Evolutionary conservation across 2,329 filamentous ascomycete genomes (phyloP), one percentile per base, ranked within the genome.

Genomic region (Ilyonectria destructans): DNA sequence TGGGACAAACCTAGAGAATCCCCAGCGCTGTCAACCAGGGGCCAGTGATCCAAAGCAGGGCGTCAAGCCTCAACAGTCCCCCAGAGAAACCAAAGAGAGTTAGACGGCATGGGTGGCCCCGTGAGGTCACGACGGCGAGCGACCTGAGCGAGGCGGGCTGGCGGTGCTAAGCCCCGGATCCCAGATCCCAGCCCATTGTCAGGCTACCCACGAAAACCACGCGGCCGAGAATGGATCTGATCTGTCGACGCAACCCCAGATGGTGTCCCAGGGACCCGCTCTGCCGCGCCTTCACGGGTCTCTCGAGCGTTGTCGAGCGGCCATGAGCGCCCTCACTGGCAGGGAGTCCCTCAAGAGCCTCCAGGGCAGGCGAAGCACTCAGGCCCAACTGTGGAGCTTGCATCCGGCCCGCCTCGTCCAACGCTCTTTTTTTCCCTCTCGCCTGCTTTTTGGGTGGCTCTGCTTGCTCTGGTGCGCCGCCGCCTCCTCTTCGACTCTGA

Each of bases 381-480:
- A 79, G 70, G 79, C 79, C 79, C 75, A 80, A 80, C 72, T 80
- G 79, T 80, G 79, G 79, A 78, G 73, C 70, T 73, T 63, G 51
- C 48, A 43, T 62, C 62, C 58, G 58, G 63, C 55, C 64, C 67
- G 57, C 70, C 69, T 73, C 64, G 52, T 74, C 68, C 73, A 76
- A 75, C 71, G 68, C 71, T 73, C 55, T 57, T 54, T 63, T 59
- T 59, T 62, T 26, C 52, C 23, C 31, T 51, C 43, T 71, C 61
- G 59, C 62, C 71, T 65, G 43, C 43, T 65, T 61, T 70, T 65
- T 69, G 65, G 40, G 48, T 72, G 68, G 60, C 61, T 64, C 65
- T 58, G 62, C 56, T 51, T 49, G 29, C 51, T 52, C 65, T 66
- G 52, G 21, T 33, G 12, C 29, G 49, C 29, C 37, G 49, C 55